These are phyloP conservation scores for Jasminum sambac DNA, from an alignment of 257 asterid species.

Conservation along the genomic window DNA sequence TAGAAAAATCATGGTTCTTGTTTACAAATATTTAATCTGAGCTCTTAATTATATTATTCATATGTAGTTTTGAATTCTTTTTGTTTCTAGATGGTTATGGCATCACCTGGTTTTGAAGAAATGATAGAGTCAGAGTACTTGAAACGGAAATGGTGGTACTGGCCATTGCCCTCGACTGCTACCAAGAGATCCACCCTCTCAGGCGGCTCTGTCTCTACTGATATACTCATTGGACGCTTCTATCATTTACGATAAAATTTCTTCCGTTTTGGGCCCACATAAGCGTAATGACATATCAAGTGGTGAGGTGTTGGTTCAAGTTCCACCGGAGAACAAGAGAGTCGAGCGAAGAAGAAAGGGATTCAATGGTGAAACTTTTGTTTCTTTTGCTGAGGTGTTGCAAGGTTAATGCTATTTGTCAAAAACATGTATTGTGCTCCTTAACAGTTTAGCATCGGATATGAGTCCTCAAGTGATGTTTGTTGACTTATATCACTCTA, in stretches of 20 bases:
- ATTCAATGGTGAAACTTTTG: too few relatives aligned
- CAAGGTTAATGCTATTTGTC: too few relatives aligned
- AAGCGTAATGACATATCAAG: not conserved
- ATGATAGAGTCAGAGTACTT: conserved; percentile 23
- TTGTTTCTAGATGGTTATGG: conserved; percentile 28
- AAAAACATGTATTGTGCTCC: too few relatives aligned
- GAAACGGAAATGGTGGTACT: conserved; percentile 13
- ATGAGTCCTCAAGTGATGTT: too few relatives aligned
- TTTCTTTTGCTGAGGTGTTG: too few relatives aligned
- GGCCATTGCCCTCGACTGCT: conserved; percentile 24
- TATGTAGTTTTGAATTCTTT: not conserved
- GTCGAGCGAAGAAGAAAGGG: too few relatives aligned
- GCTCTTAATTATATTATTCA: not conserved
- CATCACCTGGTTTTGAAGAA: conserved; percentile 25
- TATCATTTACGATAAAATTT: conserved; percentile 10
- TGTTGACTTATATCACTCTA: not conserved
- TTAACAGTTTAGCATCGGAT: too few relatives aligned
- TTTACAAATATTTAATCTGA: not conserved
- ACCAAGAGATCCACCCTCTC: conserved; percentile 22
- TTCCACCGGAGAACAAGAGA: not conserved
- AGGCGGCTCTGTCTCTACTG: conserved; percentile 25
- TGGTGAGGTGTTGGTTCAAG: not conserved
- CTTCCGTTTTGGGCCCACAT: not conserved
- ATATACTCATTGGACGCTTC: conserved; percentile 27
- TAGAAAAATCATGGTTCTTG: not conserved